Evolutionary conservation across 371 early-diverging fungal species (phyloP), one percentile per base, ranked within the genome.

Genomic region (Lichtheimia ornata): DNA sequence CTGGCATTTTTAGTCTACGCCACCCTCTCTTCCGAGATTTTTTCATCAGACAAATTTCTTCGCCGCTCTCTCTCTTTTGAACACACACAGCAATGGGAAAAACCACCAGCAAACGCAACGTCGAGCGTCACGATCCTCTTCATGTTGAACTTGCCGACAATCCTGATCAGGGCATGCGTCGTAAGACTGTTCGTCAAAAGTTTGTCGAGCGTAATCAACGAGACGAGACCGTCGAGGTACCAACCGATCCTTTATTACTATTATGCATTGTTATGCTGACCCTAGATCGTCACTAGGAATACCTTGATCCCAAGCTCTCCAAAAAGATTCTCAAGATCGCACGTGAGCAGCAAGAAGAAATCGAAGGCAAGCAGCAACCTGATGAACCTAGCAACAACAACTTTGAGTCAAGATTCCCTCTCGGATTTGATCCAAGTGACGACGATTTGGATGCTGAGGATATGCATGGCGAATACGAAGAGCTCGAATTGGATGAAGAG

Each of bases 271-370:
- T 49, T 56, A 59, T 18, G 49, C 7, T 50, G 49, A 50, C 27
- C 27, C 28, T 22, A 49, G 50, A 49, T 15, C 12, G 17, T 43
- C 14, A 22, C 25, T 62, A 88, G 84, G 87, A 86, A 63, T 89
- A 90, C 62, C 83, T 97, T 30, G 97, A 97, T 66, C 82, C 92
- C 51, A 96, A 94, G 70, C 83, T 93, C 30, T 95, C 97, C 6
- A 83, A 84, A 66, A 93, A 91, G 70, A 94, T 98, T 77, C 71
- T 98, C 62, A 73, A 88, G 67, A 86, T 94, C 56, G 96, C 94
- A 25, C 81, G 87, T 72, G 88, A 91, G 68, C 97, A 98, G 79
- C 97, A 97, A 79, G 89, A 91, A 40, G 96, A 98, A 76, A 71
- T 95, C 13, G 87, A 84, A 59, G 73, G 63, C 62, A 73, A 56